Evolutionary conservation across 768 basidiomycete species (phyloP), one percentile per base, ranked within the genome.

Genomic region (Termitomyces sp.): DNA sequence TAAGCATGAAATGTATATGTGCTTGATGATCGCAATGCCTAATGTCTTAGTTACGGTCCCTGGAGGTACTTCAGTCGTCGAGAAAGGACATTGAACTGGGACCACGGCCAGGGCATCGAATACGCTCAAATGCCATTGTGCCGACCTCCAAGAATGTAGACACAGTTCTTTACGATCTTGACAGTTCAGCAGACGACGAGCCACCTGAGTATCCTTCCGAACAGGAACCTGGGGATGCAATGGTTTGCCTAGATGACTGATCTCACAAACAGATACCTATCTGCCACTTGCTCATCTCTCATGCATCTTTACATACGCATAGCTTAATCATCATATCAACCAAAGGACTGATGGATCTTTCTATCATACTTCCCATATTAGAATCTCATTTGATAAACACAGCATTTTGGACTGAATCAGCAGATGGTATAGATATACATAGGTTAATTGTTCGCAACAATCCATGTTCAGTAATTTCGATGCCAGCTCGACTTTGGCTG

Each of bases 71-170:
- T 1, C 83, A 82, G 30, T 66, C 70, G 5, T 74, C 75, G n/a
- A 75, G 79, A 48, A 81, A 73, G 64, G 74, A 75, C 12, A 79
- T 88, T 16, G 67, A 72, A 11, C 78, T 91, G n/a, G 81, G 80
- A 14, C 84, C 84, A 4, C 72, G 80, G 49, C 84, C 85, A 17
- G 88, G 89, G 10, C 76, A 78, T 19, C 82, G 77, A 55, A 76
- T 86, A 53, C 80, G 79, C n/a, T 86, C 85, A 9, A 84, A 83
- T 7, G 84, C 86, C 8, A 64, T 23, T 66, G 11, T 61, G 7
- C 37, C 49, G 11, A 12, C 5, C 25, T 40, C 25, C 49, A 28
- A 39, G 9, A 28, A 27, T 27, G 1, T n/a, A 35, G 17, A 50
- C 35, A 40, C 3, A 25, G 3, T 17, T 12, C 35, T n/a, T n/a